A percentile compares a stretch with the other conserved stretches of the same genome.
Evolutionary conservation across 2,329 filamentous ascomycete species (phyloP).

Genomic region (Berkeleyomyces rouxiae): DNA sequence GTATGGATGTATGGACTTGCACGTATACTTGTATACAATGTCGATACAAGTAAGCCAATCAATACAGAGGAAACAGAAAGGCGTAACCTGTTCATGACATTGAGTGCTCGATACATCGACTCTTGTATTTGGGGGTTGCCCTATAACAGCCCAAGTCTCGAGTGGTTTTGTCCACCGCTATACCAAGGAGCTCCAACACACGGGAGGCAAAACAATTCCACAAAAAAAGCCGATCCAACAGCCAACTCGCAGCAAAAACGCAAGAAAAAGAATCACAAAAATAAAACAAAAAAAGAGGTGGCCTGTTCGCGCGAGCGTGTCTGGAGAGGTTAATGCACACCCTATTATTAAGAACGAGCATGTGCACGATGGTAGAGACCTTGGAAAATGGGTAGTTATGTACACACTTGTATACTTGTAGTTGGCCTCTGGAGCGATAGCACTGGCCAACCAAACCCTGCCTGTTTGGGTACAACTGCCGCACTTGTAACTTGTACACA

Average conservation of each 20-base stretch:
- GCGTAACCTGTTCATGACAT: neutral
- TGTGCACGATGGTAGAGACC: neutral
- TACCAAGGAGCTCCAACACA: neutral
- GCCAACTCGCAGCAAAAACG: neutral
- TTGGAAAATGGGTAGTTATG: neutral
- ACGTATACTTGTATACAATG: too few relatives aligned
- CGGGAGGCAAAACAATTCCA: neutral
- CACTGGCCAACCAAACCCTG: neutral
- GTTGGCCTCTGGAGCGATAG: neutral
- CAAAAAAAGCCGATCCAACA: neutral
- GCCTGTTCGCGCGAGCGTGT: neutral
- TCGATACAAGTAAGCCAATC: neutral
- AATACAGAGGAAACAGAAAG: neutral
- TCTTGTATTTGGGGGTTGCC: too few relatives aligned
- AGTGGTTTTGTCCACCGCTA: neutral
- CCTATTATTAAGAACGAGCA: neutral
- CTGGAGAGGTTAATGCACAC: neutral
- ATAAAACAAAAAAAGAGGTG: neutral
- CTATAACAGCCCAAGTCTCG: too few relatives aligned
- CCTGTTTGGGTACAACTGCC: neutral
- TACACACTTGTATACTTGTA: too few relatives aligned
- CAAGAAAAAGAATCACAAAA: neutral
- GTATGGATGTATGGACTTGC: neutral
- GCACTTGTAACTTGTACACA: neutral
- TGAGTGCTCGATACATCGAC: too few relatives aligned